A percentile compares a stretch with the other conserved stretches of the same genome.
These are phyloP conservation scores for Pleurozium schreberi DNA, from an alignment of 225 moss, liverwort and hornwort genomes.

Conservation along the genomic window DNA sequence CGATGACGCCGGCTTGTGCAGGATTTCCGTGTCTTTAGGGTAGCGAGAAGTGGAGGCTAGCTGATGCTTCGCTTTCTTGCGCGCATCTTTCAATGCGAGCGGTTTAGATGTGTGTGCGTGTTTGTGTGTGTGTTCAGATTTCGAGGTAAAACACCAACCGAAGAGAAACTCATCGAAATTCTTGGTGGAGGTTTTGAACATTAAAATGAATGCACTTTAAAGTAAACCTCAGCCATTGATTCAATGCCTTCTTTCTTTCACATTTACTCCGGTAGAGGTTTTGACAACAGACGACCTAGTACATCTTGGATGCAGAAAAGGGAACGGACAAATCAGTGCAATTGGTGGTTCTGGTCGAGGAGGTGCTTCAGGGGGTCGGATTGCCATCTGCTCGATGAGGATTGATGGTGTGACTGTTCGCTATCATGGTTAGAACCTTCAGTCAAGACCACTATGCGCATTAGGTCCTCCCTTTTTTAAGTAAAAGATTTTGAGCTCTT, in stretches of 20 bases:
- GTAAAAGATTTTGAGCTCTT: not conserved
- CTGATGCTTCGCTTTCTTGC: not conserved
- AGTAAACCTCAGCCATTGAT: not conserved
- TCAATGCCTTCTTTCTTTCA: not conserved
- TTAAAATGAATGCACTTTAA: not conserved
- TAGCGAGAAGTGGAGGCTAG: not conserved
- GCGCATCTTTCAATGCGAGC: not conserved
- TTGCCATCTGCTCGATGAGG: constrained; percentile 47
- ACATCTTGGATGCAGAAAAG: constrained; percentile 47
- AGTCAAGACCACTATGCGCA: not conserved
- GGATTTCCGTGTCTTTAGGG: not conserved
- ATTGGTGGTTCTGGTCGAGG: constrained; percentile 79
- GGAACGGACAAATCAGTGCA: constrained; percentile 78
- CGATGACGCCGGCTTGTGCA: not conserved
- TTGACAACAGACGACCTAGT: not conserved
- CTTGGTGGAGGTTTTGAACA: not conserved
- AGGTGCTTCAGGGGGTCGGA: constrained; percentile 87
- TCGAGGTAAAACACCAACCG: not conserved
- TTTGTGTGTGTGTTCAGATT: not conserved
- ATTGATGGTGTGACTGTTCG: constrained; percentile 63
- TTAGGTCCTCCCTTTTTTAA: not conserved
- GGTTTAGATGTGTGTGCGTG: not conserved
- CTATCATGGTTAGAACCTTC: constrained; percentile 44
- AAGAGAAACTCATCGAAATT: not conserved
- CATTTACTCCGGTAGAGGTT: not conserved